Evolutionary conservation across 1,284 basidiomycete species (phyloP).

Genomic region (Ceratobasidium papillatum): DNA sequence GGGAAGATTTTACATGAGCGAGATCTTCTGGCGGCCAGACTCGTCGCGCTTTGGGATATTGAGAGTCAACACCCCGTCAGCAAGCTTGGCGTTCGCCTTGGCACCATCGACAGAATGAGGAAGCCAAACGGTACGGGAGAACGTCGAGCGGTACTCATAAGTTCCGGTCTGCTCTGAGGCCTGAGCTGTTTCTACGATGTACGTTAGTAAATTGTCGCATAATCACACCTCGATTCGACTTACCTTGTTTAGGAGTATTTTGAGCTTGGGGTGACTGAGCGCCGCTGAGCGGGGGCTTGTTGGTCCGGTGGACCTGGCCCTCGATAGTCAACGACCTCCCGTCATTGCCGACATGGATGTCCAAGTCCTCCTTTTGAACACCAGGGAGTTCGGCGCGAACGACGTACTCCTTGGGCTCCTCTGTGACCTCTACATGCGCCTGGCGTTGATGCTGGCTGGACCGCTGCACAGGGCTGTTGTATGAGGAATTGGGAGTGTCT

Average conservation of each 20-base stretch:
- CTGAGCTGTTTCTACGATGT: neutral
- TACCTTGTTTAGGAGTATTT: neutral
- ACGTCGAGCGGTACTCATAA: conserved; percentile 29
- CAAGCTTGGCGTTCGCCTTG: conserved; percentile 30
- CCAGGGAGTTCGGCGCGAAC: conserved; percentile 45
- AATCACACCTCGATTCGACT: neutral
- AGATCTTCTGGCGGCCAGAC: conserved; percentile 32
- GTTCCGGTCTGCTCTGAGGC: neutral
- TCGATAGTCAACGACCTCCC: conserved; percentile 43
- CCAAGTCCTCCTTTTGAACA: conserved; percentile 44
- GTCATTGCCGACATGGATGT: conserved; percentile 43
- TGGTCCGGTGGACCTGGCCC: conserved; percentile 34
- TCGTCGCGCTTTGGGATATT: conserved; percentile 35
- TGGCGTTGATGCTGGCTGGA: conserved; percentile 13
- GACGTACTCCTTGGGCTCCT: conserved; percentile 42
- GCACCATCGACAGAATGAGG: conserved; percentile 37
- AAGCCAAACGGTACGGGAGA: conserved; percentile 39
- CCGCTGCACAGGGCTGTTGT: conserved; percentile 11
- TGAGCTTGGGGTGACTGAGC: neutral
- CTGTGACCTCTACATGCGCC: conserved; percentile 40
- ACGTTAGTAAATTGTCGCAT: neutral
- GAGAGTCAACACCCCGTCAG: conserved; percentile 39
- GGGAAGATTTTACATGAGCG: neutral
- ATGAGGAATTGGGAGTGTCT: conserved; percentile 24
- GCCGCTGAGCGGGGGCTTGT: neutral